phyloP scores from a whole-genome alignment of 2,329 filamentous ascomycete genomes.

The Sporothrix dimorphospora region DNA sequence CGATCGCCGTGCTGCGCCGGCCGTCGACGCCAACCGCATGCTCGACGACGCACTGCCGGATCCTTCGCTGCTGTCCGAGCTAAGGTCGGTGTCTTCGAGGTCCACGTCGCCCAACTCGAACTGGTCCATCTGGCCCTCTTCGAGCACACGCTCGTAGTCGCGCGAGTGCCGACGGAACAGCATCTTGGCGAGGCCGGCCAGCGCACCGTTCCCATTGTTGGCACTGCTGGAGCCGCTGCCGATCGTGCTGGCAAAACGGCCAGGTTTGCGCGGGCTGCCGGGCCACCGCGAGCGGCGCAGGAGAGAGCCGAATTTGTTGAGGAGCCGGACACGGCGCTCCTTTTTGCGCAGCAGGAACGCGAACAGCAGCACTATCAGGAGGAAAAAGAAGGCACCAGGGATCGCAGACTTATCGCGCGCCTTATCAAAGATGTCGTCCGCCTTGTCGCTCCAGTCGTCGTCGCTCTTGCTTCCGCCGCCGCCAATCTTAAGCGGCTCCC shows the following conservation, averaged over 20 bases:
- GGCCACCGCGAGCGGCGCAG: constrained; percentile 49
- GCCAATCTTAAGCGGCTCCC: constrained; percentile 48
- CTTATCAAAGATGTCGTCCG: constrained; percentile 65
- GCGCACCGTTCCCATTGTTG: constrained; percentile 29
- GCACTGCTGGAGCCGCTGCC: not conserved
- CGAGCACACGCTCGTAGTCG: constrained; percentile 81
- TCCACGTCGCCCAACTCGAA: constrained; percentile 76
- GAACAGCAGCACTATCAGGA: constrained; percentile 70
- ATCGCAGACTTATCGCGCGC: constrained; percentile 70
- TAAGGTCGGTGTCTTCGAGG: constrained; percentile 65
- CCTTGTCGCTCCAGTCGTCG: constrained; percentile 58
- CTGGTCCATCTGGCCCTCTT: constrained; percentile 73
- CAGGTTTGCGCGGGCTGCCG: constrained; percentile 50
- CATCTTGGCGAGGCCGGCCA: constrained; percentile 60
- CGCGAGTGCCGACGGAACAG: constrained; percentile 60
- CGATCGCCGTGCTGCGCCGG: constrained; percentile 51
- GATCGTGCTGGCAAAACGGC: constrained; percentile 23
- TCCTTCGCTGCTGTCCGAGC: constrained; percentile 63
- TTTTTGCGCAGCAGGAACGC: constrained; percentile 77
- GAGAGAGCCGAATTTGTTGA: constrained; percentile 53
- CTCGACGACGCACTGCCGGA: constrained; percentile 17
- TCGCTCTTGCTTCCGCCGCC: constrained; percentile 58
- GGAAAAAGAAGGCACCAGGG: constrained; percentile 75
- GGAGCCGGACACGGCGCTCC: constrained; percentile 68
- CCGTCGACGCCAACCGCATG: constrained; percentile 28